Evolutionary conservation across 129 eudicot species (phyloP).

Genomic region (Dittrichia graveolens): DNA sequence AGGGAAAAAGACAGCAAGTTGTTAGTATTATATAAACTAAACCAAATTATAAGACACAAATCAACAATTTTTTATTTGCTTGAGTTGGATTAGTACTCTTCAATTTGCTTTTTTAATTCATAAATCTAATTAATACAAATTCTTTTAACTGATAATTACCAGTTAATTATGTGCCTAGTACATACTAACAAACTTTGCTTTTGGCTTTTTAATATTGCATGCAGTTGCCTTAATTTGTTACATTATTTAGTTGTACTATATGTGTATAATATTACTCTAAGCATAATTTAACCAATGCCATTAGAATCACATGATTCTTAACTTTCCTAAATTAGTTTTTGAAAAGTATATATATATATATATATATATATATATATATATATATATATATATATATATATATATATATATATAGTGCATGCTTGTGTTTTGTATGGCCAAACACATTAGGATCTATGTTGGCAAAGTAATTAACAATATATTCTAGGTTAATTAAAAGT

Average conservation of each 20-base stretch:
- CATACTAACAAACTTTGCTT: constrained; percentile 24
- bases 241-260: background rate
- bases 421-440: constrained; percentile 23
- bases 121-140: background rate
- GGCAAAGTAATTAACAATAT: background rate
- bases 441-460: constrained; percentile 11
- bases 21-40: constrained; percentile 23
- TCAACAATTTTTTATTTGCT: constrained; percentile 18
- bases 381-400: no score
- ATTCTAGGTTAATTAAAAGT: constrained; percentile 27
- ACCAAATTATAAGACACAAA: constrained; percentile 31
- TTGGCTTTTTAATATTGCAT: background rate
- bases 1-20: constrained; percentile 27
- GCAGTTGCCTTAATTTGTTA: background rate
- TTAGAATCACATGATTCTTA: constrained; percentile 33
- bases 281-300: constrained; percentile 19
- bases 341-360: constrained; percentile 33
- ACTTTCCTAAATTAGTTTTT: constrained; percentile 15
- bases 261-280: background rate
- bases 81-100: constrained; percentile 34
- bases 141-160: no score
- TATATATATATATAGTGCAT: no score
- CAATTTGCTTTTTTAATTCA: background rate
- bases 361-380: no score
- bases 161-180: background rate